Percentiles rank a stretch among this genome's conserved stretches.
These are phyloP conservation scores for Russula olivacea DNA, from an alignment of 768 basidiomycete genomes.

Conservation along the genomic window DNA sequence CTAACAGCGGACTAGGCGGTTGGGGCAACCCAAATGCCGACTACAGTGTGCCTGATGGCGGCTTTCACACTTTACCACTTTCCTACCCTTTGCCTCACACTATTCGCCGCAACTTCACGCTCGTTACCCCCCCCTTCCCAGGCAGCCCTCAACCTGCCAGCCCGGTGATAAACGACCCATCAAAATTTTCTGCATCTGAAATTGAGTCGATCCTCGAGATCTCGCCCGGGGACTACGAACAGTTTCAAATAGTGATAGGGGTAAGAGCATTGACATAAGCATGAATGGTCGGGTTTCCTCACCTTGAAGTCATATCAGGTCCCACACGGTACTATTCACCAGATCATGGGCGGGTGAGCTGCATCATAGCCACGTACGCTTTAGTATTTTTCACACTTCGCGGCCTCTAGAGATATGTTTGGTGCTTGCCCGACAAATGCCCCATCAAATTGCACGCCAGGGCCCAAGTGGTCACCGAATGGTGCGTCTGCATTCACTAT, in stretches of 20 bases:
- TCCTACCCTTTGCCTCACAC: slow-evolving; percentile 34
- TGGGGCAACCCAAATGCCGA: slow-evolving; percentile 28
- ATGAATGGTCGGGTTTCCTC: not conserved
- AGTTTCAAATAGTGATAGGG: slow-evolving; percentile 32
- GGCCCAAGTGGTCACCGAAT: slow-evolving; percentile 33
- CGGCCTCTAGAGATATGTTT: slow-evolving; percentile 27
- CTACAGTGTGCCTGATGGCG: slow-evolving; percentile 30
- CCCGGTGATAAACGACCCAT: slow-evolving; percentile 26
- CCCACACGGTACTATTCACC: slow-evolving; percentile 32
- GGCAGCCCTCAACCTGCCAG: no score
- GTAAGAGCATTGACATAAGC: slow-evolving; percentile 13
- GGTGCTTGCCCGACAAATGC: slow-evolving; percentile 31
- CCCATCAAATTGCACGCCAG: slow-evolving; percentile 27
- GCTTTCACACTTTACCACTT: slow-evolving; percentile 28
- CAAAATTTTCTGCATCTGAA: slow-evolving; percentile 26
- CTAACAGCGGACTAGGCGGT: slow-evolving; percentile 28
- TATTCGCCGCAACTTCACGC: slow-evolving; percentile 34
- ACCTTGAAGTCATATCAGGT: slow-evolving; percentile 26
- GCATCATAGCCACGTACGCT: not conserved
- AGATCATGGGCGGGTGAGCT: slow-evolving; percentile 32
- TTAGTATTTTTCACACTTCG: not conserved
- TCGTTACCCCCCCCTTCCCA: slow-evolving; percentile 6
- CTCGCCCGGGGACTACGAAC: slow-evolving; percentile 30
- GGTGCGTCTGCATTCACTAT: slow-evolving; percentile 23
- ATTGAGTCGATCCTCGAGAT: slow-evolving; percentile 28